Evolutionary conservation across 2,329 filamentous ascomycete species (phyloP).

Genomic region (Coniochaeta hoffmannii): DNA sequence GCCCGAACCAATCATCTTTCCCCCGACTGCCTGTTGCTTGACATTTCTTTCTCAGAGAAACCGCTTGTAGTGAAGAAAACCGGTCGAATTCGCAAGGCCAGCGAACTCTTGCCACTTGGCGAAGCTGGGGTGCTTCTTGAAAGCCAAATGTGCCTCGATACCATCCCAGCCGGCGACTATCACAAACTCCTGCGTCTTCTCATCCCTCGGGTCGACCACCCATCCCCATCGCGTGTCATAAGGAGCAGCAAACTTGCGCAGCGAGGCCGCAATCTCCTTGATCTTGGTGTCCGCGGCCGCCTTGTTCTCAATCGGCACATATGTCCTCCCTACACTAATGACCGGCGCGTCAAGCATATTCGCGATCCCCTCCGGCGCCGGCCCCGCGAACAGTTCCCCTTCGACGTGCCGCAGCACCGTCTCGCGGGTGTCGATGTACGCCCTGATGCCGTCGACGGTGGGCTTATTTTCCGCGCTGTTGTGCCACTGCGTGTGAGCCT

Average conservation of each 20-base stretch:
- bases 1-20: background rate
- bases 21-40: background rate
- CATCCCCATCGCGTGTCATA: slow-evolving; percentile 30
- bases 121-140: slow-evolving; percentile 17
- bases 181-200: slow-evolving; percentile 28
- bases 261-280: slow-evolving; percentile 20
- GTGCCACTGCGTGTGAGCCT: slow-evolving; percentile 35
- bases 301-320: slow-evolving; percentile 22
- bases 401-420: slow-evolving; percentile 35
- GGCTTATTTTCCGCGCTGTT: slow-evolving; percentile 30
- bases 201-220: slow-evolving; percentile 30
- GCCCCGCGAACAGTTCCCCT: slow-evolving; percentile 17
- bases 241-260: slow-evolving; percentile 21
- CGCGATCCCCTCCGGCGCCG: background rate
- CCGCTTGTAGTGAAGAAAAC: slow-evolving; percentile 24
- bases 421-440: slow-evolving; percentile 22
- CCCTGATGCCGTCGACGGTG: slow-evolving; percentile 23
- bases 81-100: slow-evolving; percentile 13
- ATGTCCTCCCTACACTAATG: slow-evolving; percentile 29
- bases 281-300: slow-evolving; percentile 26
- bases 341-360: slow-evolving; percentile 21
- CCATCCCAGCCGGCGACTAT: slow-evolving; percentile 30
- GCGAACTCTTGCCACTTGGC: slow-evolving; percentile 15
- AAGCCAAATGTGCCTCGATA: slow-evolving; percentile 24
- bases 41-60: slow-evolving; percentile 14